Evolutionary conservation across 1,284 basidiomycete species (phyloP).

Genomic region (Melanopsichium pennsylvanicum): DNA sequence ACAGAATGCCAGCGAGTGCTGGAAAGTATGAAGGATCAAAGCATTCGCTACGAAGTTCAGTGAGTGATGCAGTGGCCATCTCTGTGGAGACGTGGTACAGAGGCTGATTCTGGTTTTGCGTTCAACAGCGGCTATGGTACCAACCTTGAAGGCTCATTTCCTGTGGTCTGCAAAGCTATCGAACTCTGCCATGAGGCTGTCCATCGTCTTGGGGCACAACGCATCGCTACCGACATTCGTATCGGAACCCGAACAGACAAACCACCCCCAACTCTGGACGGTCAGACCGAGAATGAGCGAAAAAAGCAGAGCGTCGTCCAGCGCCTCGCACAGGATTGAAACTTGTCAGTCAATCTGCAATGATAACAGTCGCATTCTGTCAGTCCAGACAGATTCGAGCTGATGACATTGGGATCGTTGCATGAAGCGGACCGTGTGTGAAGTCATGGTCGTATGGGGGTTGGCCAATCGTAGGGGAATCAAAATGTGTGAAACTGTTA

Average conservation of each 20-base stretch:
- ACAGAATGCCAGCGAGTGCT: conserved; percentile 63
- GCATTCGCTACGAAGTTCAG: conserved; percentile 62
- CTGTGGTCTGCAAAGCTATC: conserved; percentile 56
- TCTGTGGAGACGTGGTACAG: no score
- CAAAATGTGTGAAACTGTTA: no score
- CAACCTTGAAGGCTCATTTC: conserved; percentile 62
- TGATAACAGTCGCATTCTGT: no score
- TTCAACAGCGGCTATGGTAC: conserved; percentile 62
- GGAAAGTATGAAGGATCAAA: conserved; percentile 50
- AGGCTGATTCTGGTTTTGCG: conserved; percentile 1
- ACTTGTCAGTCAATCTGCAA: no score
- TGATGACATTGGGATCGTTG: no score
- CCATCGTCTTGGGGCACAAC: conserved; percentile 58
- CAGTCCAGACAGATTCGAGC: no score
- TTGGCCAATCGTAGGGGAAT: no score
- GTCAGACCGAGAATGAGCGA: conserved; percentile 59
- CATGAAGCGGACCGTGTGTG: no score
- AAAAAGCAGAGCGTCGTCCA: conserved; percentile 62
- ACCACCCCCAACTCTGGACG: conserved; percentile 31
- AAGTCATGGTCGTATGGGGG: no score
- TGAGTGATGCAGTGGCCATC: conserved; percentile 10
- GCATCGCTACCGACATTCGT: conserved; percentile 64
- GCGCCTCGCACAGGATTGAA: conserved; percentile 30
- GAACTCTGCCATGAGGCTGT: conserved; percentile 63
- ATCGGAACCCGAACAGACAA: conserved; percentile 62